Evolutionary conservation across 768 basidiomycete genomes (phyloP).

Genomic region (Tubosaeta sp.): DNA sequence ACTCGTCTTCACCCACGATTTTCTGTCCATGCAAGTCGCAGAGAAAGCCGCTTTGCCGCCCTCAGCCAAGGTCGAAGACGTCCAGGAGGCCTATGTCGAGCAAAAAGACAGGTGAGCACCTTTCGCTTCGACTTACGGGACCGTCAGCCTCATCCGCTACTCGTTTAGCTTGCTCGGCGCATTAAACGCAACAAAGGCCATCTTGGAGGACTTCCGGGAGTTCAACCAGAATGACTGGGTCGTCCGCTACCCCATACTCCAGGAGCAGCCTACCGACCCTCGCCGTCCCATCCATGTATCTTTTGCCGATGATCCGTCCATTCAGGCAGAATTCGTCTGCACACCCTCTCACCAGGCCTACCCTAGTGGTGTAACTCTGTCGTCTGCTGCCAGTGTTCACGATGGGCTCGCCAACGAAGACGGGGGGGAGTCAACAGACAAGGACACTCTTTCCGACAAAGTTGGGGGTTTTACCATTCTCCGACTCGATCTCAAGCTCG

Average conservation of each 20-base stretch:
- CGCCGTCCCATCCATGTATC: constrained; percentile 57
- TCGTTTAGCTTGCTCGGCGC: constrained; percentile 54
- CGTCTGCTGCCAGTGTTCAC: constrained; percentile 45
- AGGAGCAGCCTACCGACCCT: constrained; percentile 37
- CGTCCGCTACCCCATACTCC: constrained; percentile 80
- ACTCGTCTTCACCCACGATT: constrained; percentile 3
- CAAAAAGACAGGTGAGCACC: constrained; percentile 67
- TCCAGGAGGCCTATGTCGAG: constrained; percentile 71
- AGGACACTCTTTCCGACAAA: constrained; percentile 38
- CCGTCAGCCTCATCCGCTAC: background rate
- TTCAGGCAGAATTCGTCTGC: constrained; percentile 62
- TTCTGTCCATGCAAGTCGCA: constrained; percentile 12
- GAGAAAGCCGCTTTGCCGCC: constrained; percentile 12
- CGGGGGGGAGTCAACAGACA: constrained; percentile 26
- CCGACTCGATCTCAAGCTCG: constrained; percentile 89
- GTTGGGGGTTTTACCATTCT: constrained; percentile 78
- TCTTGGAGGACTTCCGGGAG: constrained; percentile 64
- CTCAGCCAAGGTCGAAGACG: constrained; percentile 54
- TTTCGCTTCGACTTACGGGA: background rate
- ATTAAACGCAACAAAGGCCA: constrained; percentile 64
- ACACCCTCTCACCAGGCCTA: constrained; percentile 45
- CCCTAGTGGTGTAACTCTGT: constrained; percentile 56
- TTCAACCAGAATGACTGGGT: constrained; percentile 90
- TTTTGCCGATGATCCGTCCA: constrained; percentile 78
- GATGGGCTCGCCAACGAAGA: constrained; percentile 21